phyloP scores from a whole-genome alignment of 179 eudicot genomes.

The Drosera spatulata region DNA sequence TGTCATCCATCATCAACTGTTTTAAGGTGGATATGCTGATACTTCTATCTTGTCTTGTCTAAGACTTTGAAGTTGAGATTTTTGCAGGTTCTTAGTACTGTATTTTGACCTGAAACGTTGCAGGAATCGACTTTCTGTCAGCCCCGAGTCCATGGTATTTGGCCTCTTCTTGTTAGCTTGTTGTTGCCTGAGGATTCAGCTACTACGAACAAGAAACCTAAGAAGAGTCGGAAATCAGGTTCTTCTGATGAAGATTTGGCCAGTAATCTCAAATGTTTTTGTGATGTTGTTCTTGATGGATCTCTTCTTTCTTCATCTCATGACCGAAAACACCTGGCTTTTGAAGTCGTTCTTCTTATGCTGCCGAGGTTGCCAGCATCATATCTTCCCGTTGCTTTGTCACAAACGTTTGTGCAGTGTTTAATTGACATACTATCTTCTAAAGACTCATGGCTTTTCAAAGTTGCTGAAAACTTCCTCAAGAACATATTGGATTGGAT shows the following conservation, averaged over 20 bases:
- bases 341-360: slow-evolving; percentile 66
- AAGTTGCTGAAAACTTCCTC: slow-evolving; percentile 69
- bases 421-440: slow-evolving; percentile 70
- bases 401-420: slow-evolving; percentile 76
- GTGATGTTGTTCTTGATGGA: slow-evolving; percentile 66
- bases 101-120: slow-evolving; percentile 7
- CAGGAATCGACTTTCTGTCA: slow-evolving; percentile 95
- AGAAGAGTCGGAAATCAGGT: slow-evolving; percentile 59
- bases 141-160: slow-evolving; percentile 88
- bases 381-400: slow-evolving; percentile 49
- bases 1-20: slow-evolving; percentile 49
- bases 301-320: slow-evolving; percentile 73
- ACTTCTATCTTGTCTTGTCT: neutral
- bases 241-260: slow-evolving; percentile 67
- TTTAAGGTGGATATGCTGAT: slow-evolving; percentile 45
- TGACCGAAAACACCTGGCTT: slow-evolving; percentile 83
- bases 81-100: neutral
- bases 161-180: slow-evolving; percentile 58
- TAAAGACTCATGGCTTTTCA: slow-evolving; percentile 78
- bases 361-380: slow-evolving; percentile 79
- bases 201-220: slow-evolving; percentile 56
- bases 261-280: slow-evolving; percentile 47
- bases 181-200: slow-evolving; percentile 69
- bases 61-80: slow-evolving; percentile 1
- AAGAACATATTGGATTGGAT: slow-evolving; percentile 64